Evolutionary conservation across 371 early-diverging fungal species (phyloP).

Genomic region (Mucor piriformis): DNA sequence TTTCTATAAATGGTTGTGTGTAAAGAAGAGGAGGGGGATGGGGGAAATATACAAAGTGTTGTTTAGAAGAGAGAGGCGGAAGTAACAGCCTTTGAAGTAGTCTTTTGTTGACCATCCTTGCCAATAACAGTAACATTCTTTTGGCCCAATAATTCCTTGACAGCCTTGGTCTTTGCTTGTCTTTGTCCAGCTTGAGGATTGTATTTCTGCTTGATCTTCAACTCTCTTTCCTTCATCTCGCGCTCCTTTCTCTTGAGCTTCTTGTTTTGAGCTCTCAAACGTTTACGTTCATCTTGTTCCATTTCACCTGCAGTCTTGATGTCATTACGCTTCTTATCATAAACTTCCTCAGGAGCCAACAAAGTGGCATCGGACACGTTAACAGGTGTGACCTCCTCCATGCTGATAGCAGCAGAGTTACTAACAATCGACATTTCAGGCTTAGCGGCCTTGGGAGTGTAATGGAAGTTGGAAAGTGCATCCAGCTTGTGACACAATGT

Average conservation of each 20-base stretch:
- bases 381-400: constrained; percentile 95
- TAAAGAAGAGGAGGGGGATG: background rate
- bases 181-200: constrained; percentile 57
- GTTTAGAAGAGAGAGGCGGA: constrained; percentile 34
- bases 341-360: constrained; percentile 92
- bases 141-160: constrained; percentile 71
- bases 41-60: constrained; percentile 2
- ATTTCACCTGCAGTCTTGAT: constrained; percentile 74
- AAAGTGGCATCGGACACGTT: constrained; percentile 81
- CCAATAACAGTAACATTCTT: constrained; percentile 66
- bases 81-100: constrained; percentile 26
- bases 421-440: constrained; percentile 80
- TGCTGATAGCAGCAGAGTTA: constrained; percentile 85
- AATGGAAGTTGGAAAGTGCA: constrained; percentile 92
- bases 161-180: constrained; percentile 66
- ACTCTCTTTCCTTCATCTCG: constrained; percentile 59
- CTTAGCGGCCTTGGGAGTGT: constrained; percentile 77
- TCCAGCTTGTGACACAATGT: constrained; percentile 83
- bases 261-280: constrained; percentile 69
- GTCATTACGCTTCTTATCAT: constrained; percentile 68
- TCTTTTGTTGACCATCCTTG: constrained; percentile 58
- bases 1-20: background rate
- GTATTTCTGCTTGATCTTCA: constrained; percentile 55
- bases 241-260: constrained; percentile 61
- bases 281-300: constrained; percentile 73